Evolutionary conservation across 257 asterid genomes (phyloP).

Genomic region (Cruciata laevipes): DNA sequence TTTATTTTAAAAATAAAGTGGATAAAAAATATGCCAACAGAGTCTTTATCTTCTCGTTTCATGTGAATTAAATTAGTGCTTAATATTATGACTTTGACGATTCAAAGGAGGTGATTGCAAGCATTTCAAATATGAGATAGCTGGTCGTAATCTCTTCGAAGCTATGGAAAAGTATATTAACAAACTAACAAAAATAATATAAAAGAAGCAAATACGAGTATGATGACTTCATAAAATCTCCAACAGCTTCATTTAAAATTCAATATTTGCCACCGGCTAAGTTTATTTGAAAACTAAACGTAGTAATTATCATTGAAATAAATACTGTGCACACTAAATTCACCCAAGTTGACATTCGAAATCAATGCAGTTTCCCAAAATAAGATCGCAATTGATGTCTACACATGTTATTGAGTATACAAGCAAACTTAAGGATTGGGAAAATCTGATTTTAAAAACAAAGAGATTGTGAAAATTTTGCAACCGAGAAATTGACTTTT

Average conservation of each 20-base stretch:
- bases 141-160: background rate
- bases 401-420: background rate
- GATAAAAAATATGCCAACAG: no score
- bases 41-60: no score
- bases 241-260: background rate
- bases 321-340: background rate
- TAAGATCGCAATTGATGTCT: constrained; percentile 2
- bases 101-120: background rate
- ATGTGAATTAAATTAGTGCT: no score
- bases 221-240: background rate
- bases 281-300: constrained; percentile 3
- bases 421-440: background rate
- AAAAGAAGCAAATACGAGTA: background rate
- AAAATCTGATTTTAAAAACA: background rate
- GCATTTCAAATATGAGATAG: background rate
- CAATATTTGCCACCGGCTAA: constrained; percentile 8
- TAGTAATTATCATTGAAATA: background rate
- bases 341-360: background rate
- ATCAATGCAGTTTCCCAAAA: constrained; percentile 7
- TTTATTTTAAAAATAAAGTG: no score
- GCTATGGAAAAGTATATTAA: background rate
- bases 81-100: background rate
- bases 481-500: no score
- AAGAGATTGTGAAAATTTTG: no score
- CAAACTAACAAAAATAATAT: no score